Conservation (phyloP, 257 asterid species). For the Solanum clarkiae region DNA sequence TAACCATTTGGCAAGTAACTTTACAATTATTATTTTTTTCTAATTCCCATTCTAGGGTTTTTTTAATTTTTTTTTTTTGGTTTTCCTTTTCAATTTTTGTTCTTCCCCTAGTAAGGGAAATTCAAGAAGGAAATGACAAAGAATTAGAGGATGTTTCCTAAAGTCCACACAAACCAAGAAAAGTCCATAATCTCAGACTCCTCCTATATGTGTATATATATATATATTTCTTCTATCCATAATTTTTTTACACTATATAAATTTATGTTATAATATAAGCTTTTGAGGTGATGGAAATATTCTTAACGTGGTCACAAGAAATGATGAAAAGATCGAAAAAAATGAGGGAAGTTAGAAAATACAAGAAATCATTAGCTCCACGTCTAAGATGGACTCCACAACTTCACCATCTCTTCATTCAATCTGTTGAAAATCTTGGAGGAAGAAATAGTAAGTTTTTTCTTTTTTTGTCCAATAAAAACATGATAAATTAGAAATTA, state of each 20-base stretch:
- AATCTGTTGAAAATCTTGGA: constrained; percentile 19
- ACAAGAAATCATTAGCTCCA: constrained; percentile 16
- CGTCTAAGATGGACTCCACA: constrained; percentile 29
- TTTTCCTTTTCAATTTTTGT: neutral
- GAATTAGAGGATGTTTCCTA: neutral
- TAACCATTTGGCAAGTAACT: neutral
- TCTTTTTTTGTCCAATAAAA: neutral
- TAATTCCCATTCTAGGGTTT: neutral
- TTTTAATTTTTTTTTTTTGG: no score
- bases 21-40: neutral
- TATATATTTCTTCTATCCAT: no score
- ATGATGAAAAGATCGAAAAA: neutral
- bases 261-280: neutral
- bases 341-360: constrained; percentile 5
- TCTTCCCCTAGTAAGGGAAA: neutral
- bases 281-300: neutral
- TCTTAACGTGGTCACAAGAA: neutral
- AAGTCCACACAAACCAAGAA: constrained; percentile 4
- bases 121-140: neutral
- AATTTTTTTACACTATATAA: neutral
- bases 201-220: neutral
- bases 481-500: neutral
- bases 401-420: constrained; percentile 19
- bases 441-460: constrained; percentile 21
- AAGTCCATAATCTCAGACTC: constrained; percentile 6